Evolutionary conservation across 331 rosid species (phyloP).

Genomic region (Telfairia occidentalis): DNA sequence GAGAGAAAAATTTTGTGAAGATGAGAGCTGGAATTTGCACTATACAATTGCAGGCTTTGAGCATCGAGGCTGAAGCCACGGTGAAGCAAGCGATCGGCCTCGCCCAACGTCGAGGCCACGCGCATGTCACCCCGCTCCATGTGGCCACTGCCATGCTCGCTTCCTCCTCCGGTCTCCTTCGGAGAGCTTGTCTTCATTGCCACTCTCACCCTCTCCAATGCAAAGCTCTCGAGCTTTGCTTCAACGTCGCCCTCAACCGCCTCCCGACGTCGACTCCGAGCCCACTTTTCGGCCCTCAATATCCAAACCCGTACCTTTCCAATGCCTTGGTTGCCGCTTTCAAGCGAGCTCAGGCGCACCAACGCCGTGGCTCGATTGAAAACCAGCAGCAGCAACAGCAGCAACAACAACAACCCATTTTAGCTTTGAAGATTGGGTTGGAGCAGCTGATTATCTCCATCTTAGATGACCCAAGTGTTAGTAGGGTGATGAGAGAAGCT

Average conservation of each 20-base stretch:
- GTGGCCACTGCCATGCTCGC: conserved; percentile 84
- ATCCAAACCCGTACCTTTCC: conserved; percentile 49
- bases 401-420: conserved; percentile 34
- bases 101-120: conserved; percentile 64
- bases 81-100: conserved; percentile 60
- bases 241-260: conserved; percentile 75
- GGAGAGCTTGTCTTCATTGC: conserved; percentile 66
- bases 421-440: conserved; percentile 63
- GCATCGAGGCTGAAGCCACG: conserved; percentile 40
- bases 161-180: conserved; percentile 42
- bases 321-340: conserved; percentile 80
- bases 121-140: conserved; percentile 85
- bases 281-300: conserved; percentile 48
- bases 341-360: conserved; percentile 85
- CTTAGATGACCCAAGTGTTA: conserved; percentile 79
- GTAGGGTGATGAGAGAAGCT: conserved; percentile 87
- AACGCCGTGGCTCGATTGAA: conserved; percentile 67
- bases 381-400: conserved; percentile 62
- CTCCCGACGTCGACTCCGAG: conserved; percentile 54
- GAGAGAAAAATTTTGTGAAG: background rate
- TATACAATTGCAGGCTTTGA: conserved; percentile 52
- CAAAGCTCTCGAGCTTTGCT: conserved; percentile 81
- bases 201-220: conserved; percentile 82
- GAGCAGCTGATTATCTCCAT: conserved; percentile 71
- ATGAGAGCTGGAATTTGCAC: conserved; percentile 74